Evolutionary conservation across 306 rosid genomes (phyloP).

Genomic region (Dryas octopetala): DNA sequence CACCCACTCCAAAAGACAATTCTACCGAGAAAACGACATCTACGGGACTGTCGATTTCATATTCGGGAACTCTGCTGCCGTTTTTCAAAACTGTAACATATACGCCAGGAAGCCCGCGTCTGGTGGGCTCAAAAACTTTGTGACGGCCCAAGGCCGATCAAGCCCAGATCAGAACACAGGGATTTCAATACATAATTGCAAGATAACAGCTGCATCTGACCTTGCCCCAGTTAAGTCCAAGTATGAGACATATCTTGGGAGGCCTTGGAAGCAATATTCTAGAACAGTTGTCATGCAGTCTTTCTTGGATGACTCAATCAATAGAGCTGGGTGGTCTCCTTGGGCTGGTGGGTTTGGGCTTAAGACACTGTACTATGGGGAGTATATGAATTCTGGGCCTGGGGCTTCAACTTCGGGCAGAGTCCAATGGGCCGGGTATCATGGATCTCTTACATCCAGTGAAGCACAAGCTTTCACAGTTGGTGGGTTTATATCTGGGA

Average conservation of each 20-base stretch:
- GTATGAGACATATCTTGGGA: slow-evolving; percentile 31
- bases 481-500: slow-evolving; percentile 30
- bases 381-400: slow-evolving; percentile 35
- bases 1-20: slow-evolving; percentile 39
- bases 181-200: slow-evolving; percentile 39
- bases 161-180: slow-evolving; percentile 39
- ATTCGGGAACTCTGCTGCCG: slow-evolving; percentile 40
- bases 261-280: slow-evolving; percentile 46
- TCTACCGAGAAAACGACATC: slow-evolving; percentile 39
- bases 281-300: slow-evolving; percentile 40
- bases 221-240: slow-evolving; percentile 15
- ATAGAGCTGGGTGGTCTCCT: slow-evolving; percentile 38
- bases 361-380: slow-evolving; percentile 25
- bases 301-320: slow-evolving; percentile 18
- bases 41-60: slow-evolving; percentile 41
- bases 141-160: slow-evolving; percentile 40
- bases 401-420: slow-evolving; percentile 34
- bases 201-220: slow-evolving; percentile 27
- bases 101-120: slow-evolving; percentile 19
- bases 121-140: neutral
- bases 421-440: slow-evolving; percentile 35
- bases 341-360: slow-evolving; percentile 32
- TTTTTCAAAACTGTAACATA: slow-evolving; percentile 37
- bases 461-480: slow-evolving; percentile 36
- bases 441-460: slow-evolving; percentile 18